Evolutionary conservation across 1,139 yeast genomes (phyloP), one percentile per base, ranked within the genome.

Genomic region (Saccharomyces hybrid): DNA sequence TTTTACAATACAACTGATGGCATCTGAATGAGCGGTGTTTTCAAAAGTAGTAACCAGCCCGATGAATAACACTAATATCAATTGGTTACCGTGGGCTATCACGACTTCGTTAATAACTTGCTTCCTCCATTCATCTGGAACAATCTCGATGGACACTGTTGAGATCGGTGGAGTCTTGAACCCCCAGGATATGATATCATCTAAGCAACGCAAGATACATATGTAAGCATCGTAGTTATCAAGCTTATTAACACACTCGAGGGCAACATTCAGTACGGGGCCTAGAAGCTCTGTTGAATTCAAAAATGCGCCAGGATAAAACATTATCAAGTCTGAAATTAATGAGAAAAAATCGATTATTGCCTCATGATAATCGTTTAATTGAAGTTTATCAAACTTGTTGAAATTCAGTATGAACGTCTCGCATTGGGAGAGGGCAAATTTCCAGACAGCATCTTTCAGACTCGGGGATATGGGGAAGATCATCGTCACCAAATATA

Each of bases 341-440:
- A 91, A 85, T 56, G 95, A 77, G 77, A 85, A 90, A 67, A 86
- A 91, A 73, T 91, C 97, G 69, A 91, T 96, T 53, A 91, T 75
- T 41, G 88, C 77, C 67, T 89, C 96, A 14, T 93, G 88, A 44
- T 64, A 57, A 31, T 63, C 59, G 78, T 78, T 59, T 75, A 78
- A 52, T 73, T 73, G 46, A 71, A 65, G 47, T 51, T 61, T 53
- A 44, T 62, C 55, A 63, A 64, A 47, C 49, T 59, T 57, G 51
- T 66, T 58, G 71, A 71, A 58, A 64, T 71, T 56, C 58, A 53
- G 56, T 59, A 79, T 73, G 61, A 80, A 76, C 4, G 77, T 69
- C 11, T 68, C 64, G 51, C 78, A 72, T 60, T 79, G 83, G 28
- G 75, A 72, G 50, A 73, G 66, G 8, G 79, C 74, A 64, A 79